These are phyloP conservation scores for Rhodotorula babjevae DNA, from an alignment of 768 basidiomycete species.

Conservation along the genomic window DNA sequence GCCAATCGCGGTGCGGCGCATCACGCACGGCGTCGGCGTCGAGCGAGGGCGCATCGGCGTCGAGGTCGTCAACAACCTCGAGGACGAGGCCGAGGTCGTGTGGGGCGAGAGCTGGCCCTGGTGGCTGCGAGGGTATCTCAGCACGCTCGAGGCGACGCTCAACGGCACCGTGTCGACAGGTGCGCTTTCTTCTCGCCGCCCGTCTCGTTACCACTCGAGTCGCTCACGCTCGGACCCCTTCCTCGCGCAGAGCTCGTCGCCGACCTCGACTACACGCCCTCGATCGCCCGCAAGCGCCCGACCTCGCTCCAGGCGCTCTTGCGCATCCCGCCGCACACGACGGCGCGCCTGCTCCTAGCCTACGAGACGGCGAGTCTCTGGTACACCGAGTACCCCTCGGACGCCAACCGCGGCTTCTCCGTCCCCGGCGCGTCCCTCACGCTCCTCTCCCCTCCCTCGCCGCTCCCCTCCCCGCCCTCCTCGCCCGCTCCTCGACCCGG, in stretches of 20 bases:
- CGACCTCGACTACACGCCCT: constrained; percentile 63
- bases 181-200: constrained; percentile 4
- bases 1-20: constrained; percentile 63
- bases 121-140: constrained; percentile 80
- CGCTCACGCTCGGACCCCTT: not conserved
- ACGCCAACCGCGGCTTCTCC: constrained; percentile 92
- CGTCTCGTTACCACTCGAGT: too few species aligned
- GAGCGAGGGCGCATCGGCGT: constrained; percentile 68
- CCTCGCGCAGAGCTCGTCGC: constrained; percentile 41
- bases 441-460: constrained; percentile 42
- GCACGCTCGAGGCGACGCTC: constrained; percentile 61
- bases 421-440: constrained; percentile 69
- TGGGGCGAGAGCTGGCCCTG: constrained; percentile 93
- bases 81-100: constrained; percentile 50
- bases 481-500: constrained; percentile 7
- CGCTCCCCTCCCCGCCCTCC: constrained; percentile 20
- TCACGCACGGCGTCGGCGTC: constrained; percentile 68
- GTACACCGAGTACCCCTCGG: constrained; percentile 93
- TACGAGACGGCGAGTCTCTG: constrained; percentile 78
- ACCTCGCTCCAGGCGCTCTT: constrained; percentile 70
- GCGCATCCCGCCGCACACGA: constrained; percentile 63
- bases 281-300: constrained; percentile 66
- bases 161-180: constrained; percentile 46
- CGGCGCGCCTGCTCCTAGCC: constrained; percentile 63
- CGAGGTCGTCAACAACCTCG: constrained; percentile 56